These are phyloP conservation scores for Schizophyllum amplum DNA, from an alignment of 1,284 basidiomycete species.

Conservation along the genomic window DNA sequence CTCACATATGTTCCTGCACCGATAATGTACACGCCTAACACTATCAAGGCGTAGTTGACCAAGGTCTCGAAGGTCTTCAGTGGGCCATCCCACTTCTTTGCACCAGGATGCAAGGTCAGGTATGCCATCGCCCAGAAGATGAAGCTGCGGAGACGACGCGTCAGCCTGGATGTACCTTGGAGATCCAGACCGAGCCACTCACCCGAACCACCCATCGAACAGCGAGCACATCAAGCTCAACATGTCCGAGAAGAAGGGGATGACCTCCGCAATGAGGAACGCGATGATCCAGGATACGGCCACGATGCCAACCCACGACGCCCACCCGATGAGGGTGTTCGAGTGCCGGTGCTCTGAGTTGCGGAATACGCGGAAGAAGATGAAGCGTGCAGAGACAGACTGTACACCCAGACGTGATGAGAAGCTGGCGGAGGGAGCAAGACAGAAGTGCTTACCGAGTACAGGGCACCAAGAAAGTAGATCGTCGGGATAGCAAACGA, in stretches of 20 bases:
- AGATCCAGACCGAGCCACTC: background rate
- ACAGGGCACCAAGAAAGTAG: constrained; percentile 38
- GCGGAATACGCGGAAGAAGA: constrained; percentile 43
- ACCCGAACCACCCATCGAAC: constrained; percentile 25
- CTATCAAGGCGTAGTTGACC: constrained; percentile 31
- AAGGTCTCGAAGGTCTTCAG: constrained; percentile 29
- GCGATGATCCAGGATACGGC: constrained; percentile 47
- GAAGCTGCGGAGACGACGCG: constrained; percentile 18
- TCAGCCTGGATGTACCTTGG: background rate
- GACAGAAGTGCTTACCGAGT: constrained; percentile 24
- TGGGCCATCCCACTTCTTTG: constrained; percentile 26
- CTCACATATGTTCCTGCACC: constrained; percentile 35
- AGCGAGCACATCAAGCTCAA: constrained; percentile 36
- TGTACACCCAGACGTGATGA: constrained; percentile 9
- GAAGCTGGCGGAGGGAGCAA: background rate
- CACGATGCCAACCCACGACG: constrained; percentile 47
- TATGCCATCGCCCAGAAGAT: constrained; percentile 43
- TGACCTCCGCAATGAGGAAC: constrained; percentile 49
- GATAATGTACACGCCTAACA: constrained; percentile 31
- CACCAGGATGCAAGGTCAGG: constrained; percentile 29
- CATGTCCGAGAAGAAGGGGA: constrained; percentile 43
- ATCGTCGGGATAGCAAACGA: constrained; percentile 45
- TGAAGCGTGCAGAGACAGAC: constrained; percentile 39
- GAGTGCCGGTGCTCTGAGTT: constrained; percentile 40
- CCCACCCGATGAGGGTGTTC: constrained; percentile 55